These are phyloP conservation scores for Hibiscus tridactylites DNA, from an alignment of 345 rosid species.

Conservation along the genomic window DNA sequence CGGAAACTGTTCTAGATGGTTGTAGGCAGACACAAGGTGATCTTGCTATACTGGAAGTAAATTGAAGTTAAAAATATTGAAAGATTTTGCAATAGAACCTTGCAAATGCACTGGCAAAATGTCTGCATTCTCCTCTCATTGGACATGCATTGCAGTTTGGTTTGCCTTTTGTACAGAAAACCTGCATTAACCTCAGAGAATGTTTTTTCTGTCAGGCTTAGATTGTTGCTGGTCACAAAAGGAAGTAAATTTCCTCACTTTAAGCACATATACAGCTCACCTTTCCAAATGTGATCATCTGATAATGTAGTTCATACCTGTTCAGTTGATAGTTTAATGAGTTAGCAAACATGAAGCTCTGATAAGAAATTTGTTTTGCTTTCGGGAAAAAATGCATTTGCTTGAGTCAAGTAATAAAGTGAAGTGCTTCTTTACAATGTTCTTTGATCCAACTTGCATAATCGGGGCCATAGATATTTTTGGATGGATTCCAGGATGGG, in stretches of 20 bases:
- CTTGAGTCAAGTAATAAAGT: neutral
- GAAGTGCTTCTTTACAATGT: conserved; percentile 52
- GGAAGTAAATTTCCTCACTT: neutral
- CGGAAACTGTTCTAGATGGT: conserved; percentile 1
- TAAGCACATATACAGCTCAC: conserved; percentile 23
- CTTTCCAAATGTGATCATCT: conserved; percentile 99
- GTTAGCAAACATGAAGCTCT: conserved; percentile 15
- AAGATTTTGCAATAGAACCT: conserved; percentile 39
- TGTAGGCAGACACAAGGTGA: neutral
- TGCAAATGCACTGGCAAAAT: conserved; percentile 98
- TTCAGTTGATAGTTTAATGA: conserved; percentile 14
- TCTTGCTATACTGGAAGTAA: neutral
- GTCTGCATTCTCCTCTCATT: conserved; percentile 97
- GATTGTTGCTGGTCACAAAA: conserved; percentile 5
- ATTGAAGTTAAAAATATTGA: conserved; percentile 6
- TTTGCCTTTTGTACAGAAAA: conserved; percentile 86
- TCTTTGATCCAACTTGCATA: conserved; percentile 90
- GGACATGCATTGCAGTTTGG: conserved; percentile 99
- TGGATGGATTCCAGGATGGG: conserved; percentile 91
- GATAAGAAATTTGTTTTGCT: conserved; percentile 9
- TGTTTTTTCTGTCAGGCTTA: conserved; percentile 15
- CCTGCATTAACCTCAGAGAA: conserved; percentile 43
- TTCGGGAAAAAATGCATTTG: conserved; percentile 2
- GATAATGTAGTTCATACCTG: conserved; percentile 98
- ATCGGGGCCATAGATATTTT: conserved; percentile 92